These are phyloP conservation scores for Leucocoprinus birnbaumii DNA, from an alignment of 768 basidiomycete species.

Conservation along the genomic window DNA sequence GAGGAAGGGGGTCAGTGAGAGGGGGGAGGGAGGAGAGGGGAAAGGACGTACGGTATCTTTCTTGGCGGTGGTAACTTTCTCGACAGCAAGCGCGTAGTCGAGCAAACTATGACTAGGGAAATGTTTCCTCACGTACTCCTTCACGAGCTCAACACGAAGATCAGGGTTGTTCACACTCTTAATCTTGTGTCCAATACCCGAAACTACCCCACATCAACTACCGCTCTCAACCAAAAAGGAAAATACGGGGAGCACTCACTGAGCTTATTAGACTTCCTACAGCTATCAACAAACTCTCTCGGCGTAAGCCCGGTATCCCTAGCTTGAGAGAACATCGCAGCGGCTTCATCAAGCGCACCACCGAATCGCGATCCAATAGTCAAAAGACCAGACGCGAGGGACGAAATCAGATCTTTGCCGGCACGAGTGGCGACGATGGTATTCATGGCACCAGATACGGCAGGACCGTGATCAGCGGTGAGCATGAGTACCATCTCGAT, in stretches of 20 bases:
- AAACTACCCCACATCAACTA: constrained; percentile 46
- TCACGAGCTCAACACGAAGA: constrained; percentile 88
- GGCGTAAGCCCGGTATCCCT: constrained; percentile 91
- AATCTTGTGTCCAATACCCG: constrained; percentile 99
- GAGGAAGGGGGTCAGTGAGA: constrained; percentile 5
- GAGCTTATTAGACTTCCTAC: constrained; percentile 91
- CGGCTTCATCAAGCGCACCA: constrained; percentile 98
- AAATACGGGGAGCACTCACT: constrained; percentile 45
- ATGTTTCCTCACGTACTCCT: constrained; percentile 93
- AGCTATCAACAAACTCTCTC: constrained; percentile 96
- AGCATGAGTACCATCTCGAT: constrained; percentile 99
- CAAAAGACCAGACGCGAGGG: constrained; percentile 91
- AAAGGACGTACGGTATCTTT: constrained; percentile 76
- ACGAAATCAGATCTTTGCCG: constrained; percentile 98
- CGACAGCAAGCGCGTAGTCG: constrained; percentile 94
- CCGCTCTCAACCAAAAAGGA: constrained; percentile 3
- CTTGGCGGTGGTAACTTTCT: constrained; percentile 97
- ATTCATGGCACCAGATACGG: constrained; percentile 99
- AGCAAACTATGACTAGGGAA: constrained; percentile 94
- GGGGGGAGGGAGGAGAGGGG: not conserved
- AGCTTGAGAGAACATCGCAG: constrained; percentile 91
- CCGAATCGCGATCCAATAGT: constrained; percentile 98
- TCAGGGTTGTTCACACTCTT: constrained; percentile 98
- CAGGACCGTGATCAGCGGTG: constrained; percentile 97
- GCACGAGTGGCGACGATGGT: constrained; percentile 98